Conservation (phyloP, 139 green algal species). For the Pseudopediastrum boryanum region DNA sequence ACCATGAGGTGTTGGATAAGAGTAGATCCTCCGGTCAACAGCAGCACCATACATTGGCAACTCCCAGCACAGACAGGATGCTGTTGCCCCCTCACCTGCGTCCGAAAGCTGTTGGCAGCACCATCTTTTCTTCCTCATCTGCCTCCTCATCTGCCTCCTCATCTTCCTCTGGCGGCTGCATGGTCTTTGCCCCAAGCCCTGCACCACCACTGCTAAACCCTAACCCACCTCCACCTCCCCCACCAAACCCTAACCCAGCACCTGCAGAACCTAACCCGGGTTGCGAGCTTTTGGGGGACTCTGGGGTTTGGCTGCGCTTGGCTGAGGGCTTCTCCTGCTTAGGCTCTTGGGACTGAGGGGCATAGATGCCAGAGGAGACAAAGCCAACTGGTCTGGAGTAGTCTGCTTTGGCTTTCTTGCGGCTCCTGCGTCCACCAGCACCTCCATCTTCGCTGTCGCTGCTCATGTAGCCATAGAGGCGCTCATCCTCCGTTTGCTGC, state of each 20-base stretch:
- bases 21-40: too few species aligned
- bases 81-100: slow-evolving; percentile 46
- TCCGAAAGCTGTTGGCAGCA: slow-evolving; percentile 86
- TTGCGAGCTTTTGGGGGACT: too few species aligned
- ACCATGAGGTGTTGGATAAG: too few species aligned
- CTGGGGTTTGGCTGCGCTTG: slow-evolving; percentile 4
- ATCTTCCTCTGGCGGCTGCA: slow-evolving; percentile 32
- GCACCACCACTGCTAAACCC: slow-evolving; percentile 31
- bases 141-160: slow-evolving; percentile 47
- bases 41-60: too few species aligned
- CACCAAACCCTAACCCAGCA: slow-evolving; percentile 28
- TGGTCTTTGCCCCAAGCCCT: slow-evolving; percentile 46
- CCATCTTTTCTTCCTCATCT: too few species aligned
- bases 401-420: slow-evolving; percentile 33
- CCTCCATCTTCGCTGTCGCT: slow-evolving; percentile 45
- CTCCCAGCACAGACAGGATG: too few species aligned
- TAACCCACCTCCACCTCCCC: slow-evolving; percentile 19
- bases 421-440: slow-evolving; percentile 30
- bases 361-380: slow-evolving; percentile 70
- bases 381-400: slow-evolving; percentile 84
- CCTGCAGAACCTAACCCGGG: slow-evolving; percentile 21
- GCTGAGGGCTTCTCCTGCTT: neutral
- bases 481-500: slow-evolving; percentile 80
- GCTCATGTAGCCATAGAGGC: slow-evolving; percentile 81
- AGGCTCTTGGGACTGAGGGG: slow-evolving; percentile 29